phyloP scores from a whole-genome alignment of 2,329 filamentous ascomycete species.

The Hymenoscyphus scutula region DNA sequence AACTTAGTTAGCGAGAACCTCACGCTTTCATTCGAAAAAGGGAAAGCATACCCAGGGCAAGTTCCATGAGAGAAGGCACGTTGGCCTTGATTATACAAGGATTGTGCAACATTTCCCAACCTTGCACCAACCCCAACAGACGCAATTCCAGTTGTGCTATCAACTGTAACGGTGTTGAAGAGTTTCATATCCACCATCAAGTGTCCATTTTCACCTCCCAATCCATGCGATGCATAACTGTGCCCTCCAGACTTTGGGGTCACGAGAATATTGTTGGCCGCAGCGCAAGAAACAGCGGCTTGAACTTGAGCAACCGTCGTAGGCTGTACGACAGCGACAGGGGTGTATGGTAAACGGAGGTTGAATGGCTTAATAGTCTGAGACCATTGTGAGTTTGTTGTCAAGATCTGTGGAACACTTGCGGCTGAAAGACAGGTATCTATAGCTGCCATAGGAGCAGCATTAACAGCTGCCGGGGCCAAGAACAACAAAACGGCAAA shows the following conservation, averaged over 20 bases:
- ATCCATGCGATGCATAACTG: constrained; percentile 47
- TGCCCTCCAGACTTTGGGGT: constrained; percentile 53
- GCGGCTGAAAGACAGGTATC: constrained; percentile 18
- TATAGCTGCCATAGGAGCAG: constrained; percentile 13
- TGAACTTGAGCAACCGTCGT: constrained; percentile 37
- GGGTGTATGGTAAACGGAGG: constrained; percentile 23
- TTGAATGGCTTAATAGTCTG: constrained; percentile 26
- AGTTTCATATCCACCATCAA: constrained; percentile 55
- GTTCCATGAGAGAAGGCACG: constrained; percentile 44
- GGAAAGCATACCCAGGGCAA: constrained; percentile 38
- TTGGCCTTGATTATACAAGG: constrained; percentile 38
- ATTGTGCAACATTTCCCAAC: constrained; percentile 43
- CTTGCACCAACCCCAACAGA: constrained; percentile 42
- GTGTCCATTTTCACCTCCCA: constrained; percentile 49
- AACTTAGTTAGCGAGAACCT: background rate
- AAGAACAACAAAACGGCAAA: constrained; percentile 7
- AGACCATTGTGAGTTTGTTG: constrained; percentile 14
- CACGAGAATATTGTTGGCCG: constrained; percentile 42
- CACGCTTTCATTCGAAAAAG: background rate
- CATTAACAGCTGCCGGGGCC: constrained; percentile 9
- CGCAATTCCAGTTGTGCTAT: constrained; percentile 34
- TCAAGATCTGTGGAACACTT: constrained; percentile 20
- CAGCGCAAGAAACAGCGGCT: constrained; percentile 47
- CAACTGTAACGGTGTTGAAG: constrained; percentile 52
- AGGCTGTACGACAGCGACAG: constrained; percentile 16